Evolutionary conservation across 2,329 filamentous ascomycete species (phyloP), one percentile per base, ranked within the genome.

Genomic region (Aschersonia sp.): DNA sequence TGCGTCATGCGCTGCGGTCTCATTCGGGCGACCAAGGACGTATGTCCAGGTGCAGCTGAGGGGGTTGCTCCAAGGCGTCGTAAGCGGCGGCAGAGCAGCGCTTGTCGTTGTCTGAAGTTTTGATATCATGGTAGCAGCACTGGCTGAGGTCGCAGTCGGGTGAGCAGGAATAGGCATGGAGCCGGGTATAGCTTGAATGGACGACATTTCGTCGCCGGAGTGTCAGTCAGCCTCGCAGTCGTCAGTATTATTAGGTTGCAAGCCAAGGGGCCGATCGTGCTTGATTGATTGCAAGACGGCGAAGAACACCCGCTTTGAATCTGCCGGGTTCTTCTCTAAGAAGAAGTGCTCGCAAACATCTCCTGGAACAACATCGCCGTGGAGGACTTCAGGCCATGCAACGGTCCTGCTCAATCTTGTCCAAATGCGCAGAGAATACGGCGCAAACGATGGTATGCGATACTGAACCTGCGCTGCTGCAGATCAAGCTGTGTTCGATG

Each of bases 31-130:
- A 44, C 61, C 58, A 41, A 58, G 55, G 47, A 66, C 57, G 47
- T 63, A 67, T 2, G 65, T 68, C 60, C 63, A 68, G 9, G 63
- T 67, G 51, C 65, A 68, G 47, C 55, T 60, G 40, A 51, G 48
- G 9, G 65, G 65, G 5, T 51, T 60, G 31, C 52, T 61, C 65
- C 65, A 68, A 43, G 55, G 58, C 12, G 64, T 66, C 31, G 63
- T 66, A 59, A 68, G 61, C 30, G 65, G 61, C 20, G 65, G 63
- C 30, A 61, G 59, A 12, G 53, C 52, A 31, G 52, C 51, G 31
- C 49, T 52, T 9, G 50, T 49, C 9, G 50, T 46, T 10, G 10
- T 42, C 40, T 28, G 10, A 6, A n/a, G 20, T n/a, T n/a, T 42
- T 5, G 40, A 28, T 6, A n/a, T 42, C 40, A 6, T n/a, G 20